Evolutionary conservation across 164 flowering plant species (phyloP), one percentile per base, ranked within the genome.

Genomic region (Akebia trifoliata): DNA sequence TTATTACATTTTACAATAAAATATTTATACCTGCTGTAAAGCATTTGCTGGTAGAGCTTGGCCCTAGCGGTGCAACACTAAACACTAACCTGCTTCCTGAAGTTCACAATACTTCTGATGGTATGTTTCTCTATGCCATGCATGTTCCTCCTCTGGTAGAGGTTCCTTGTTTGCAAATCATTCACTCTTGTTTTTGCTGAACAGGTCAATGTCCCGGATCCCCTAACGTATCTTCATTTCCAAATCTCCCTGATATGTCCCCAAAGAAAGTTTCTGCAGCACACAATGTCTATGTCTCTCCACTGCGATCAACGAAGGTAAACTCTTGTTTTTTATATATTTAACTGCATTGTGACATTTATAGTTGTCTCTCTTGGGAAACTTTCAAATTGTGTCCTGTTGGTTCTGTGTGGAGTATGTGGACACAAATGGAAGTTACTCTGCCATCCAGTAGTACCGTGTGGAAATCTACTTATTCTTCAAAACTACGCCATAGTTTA

Each of bases 211-310:
- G 82, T 67, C 95, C 97, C 37, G 86, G 83, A 62, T 86, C 94
- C 24, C 95, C 95, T 4, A 81, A 76, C 48, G 32, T 82, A 47
- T 73, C 97, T 51, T 50, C 81, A 15, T 94, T 94, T 73, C 95
- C 99, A 24, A 81, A 71, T 66, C 81, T 94, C 24, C 99, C 99
- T 54, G 97, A 94, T 65, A 88, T 94, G 95, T 94, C 99, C 20
- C 99, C 99, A 1, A 91, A 88, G 80, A 91, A 94, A 72, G 97
- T 94, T 32, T 91, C 99, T 61, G 77, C 94, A 4, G 53, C 78
- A 24, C 99, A 82, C 60, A 94, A 94, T 72, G 95, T 94, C n/a
- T 94, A 88, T 53, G 99, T 90, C 37, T 94, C 99, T 39, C 99
- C 99, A 18, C 61, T 94, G 63, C 80, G 99, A 32, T 81, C 96